A percentile compares a stretch with the other conserved stretches of the same genome.
Conservation (phyloP, 176 grass and related monocot species). For the Pontederia crassipes region DNA sequence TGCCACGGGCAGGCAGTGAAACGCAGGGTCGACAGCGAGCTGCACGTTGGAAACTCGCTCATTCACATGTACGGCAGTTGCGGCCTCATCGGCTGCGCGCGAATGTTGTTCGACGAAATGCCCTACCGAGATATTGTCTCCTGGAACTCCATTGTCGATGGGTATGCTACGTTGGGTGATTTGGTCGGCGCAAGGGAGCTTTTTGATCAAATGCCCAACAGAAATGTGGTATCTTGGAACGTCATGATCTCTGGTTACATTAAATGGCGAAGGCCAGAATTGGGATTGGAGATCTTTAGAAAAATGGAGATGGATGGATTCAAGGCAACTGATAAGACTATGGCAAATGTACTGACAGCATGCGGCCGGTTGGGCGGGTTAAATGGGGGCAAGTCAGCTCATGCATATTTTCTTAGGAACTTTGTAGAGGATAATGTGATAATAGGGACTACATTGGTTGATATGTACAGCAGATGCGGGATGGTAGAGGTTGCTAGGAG, state of each 20-base stretch:
- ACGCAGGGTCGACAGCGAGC: constrained; percentile 29
- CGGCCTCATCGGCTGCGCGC: constrained; percentile 12
- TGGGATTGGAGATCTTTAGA: constrained; percentile 32
- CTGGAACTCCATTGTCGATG: constrained; percentile 42
- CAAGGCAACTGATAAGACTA: constrained; percentile 16
- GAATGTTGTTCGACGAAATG: constrained; percentile 48
- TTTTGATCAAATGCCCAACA: constrained; percentile 32
- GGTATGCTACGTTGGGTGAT: constrained; percentile 4
- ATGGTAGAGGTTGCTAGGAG: constrained; percentile 21
- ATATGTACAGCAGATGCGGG: constrained; percentile 52
- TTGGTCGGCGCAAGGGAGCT: constrained; percentile 19
- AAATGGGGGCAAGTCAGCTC: constrained; percentile 33
- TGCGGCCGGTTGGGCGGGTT: constrained; percentile 36
- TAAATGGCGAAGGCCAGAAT: constrained; percentile 22
- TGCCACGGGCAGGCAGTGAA: constrained; percentile 34
- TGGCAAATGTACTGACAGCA: constrained; percentile 31
- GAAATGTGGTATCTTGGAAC: constrained; percentile 53
- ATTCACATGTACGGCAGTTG: constrained; percentile 34
- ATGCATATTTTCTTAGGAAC: constrained; percentile 27
- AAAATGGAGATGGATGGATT: constrained; percentile 19
- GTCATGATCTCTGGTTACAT: constrained; percentile 38
- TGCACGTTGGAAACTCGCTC: constrained; percentile 37
- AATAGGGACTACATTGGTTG: constrained; percentile 41
- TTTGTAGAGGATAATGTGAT: constrained; percentile 51
- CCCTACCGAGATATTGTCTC: constrained; percentile 31